Evolutionary conservation across 495 filamentous ascomycete species (phyloP), one percentile per base, ranked within the genome.

Genomic region (Neurospora sp.): DNA sequence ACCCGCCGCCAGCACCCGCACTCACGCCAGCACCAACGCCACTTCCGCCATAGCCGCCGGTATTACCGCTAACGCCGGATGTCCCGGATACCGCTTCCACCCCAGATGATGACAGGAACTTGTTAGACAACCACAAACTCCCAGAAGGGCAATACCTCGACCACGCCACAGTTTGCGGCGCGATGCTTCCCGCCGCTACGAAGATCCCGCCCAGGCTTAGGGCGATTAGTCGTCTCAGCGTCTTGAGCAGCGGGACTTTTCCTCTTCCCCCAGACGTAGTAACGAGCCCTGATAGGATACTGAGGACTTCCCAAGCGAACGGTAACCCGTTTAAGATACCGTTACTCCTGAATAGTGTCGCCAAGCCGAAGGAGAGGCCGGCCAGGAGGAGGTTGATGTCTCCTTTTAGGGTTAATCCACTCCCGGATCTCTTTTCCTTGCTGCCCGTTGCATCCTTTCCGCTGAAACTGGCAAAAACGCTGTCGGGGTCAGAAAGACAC

Each of bases 331-430:
- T 96, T 3, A 98, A 83, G 35, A 97, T 80, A 4, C 93, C 96
- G 81, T 99, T 99, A 75, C 91, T 93, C 68, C 96, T 90, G 61
- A 97, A 89, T 12, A 87, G 88, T 3, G 90, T 91, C 1, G 94
- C 92, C 27, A 89, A 74, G 0, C 90, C 91, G 78, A 98, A 94
- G n/a, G 88, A 74, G 6, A 88, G 74, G 4, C 92, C 92, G 3
- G 91, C 85, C 8, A 83, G 70, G 39, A 97, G 53, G 27, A 75
- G 69, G 90, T 78, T 73, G 81, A 83, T 40, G 83, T 73, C 78
- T 89, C 85, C 53, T 35, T 18, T 18, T 1, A 61, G 27, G 0
- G 53, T 61, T 0, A 31, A 35, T 6, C 35, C 35, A 6, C 35
- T 35, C 5, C 35, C 35, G 35, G 35, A 5, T 35, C 35, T 35